Evolutionary conservation across 2,329 filamentous ascomycete genomes (phyloP).

Genomic region (Apiospora rasikravindrae): DNA sequence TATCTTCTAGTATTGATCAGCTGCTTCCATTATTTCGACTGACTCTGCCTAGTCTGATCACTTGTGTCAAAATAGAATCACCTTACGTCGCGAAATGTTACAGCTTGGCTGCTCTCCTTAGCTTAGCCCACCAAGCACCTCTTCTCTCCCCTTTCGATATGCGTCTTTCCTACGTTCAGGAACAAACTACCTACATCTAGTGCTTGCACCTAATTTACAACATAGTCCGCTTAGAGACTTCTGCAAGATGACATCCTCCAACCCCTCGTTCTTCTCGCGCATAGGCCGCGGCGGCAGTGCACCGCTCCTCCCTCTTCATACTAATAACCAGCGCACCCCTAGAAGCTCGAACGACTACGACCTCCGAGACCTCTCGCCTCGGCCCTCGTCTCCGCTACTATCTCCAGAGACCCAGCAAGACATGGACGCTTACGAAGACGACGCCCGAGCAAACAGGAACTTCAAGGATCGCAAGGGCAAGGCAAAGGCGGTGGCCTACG

Average conservation of each 20-base stretch:
- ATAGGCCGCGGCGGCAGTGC: conserved; percentile 30
- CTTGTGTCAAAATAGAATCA: not conserved
- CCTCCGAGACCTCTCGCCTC: conserved; percentile 38
- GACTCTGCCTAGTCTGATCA: not conserved
- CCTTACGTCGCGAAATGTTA: conserved; percentile 2
- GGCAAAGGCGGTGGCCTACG: conserved; percentile 30
- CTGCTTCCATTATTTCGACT: not conserved
- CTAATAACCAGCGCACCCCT: conserved; percentile 30
- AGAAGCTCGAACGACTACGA: conserved; percentile 34
- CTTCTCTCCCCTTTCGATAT: conserved; percentile 2
- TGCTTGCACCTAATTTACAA: not conserved
- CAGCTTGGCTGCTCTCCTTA: not conserved
- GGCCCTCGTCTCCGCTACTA: conserved; percentile 36
- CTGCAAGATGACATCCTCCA: conserved; percentile 33
- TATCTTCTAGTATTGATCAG: not conserved
- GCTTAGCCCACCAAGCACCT: conserved; percentile 4
- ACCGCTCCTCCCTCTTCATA: conserved; percentile 27
- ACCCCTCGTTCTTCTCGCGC: conserved; percentile 33
- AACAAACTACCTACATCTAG: not conserved
- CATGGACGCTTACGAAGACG: not conserved
- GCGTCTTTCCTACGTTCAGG: not conserved
- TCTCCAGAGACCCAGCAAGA: conserved; percentile 23
- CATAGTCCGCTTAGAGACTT: not conserved
- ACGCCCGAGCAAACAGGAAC: not conserved
- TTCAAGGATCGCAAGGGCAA: conserved; percentile 23